phyloP scores from a whole-genome alignment of 768 basidiomycete genomes.

The Leccinum truebloodii region DNA sequence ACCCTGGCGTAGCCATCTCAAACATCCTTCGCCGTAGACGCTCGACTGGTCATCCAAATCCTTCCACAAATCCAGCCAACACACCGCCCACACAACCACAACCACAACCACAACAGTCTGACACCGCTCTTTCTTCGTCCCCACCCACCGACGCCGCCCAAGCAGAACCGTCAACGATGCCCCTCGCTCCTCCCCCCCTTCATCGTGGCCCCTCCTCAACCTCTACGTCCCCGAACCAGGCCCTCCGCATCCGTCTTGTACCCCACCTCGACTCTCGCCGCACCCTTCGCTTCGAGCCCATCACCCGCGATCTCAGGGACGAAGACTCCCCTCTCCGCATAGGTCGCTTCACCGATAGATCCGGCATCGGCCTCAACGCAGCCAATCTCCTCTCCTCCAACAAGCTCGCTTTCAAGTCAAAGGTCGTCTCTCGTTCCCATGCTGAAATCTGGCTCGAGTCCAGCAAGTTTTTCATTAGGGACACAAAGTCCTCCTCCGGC shows the following conservation, averaged over 20 bases:
- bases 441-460: constrained; percentile 89
- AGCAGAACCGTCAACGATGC: constrained; percentile 13
- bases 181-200: constrained; percentile 23
- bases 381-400: constrained; percentile 70
- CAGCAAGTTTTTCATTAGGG: constrained; percentile 80
- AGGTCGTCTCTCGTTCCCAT: constrained; percentile 92
- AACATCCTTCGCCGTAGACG: constrained; percentile 69
- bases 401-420: constrained; percentile 93
- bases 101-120: not conserved
- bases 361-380: constrained; percentile 62
- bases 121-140: constrained; percentile 14
- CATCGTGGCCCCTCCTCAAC: constrained; percentile 21
- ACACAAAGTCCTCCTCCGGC: constrained; percentile 87
- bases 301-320: constrained; percentile 78
- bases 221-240: constrained; percentile 23
- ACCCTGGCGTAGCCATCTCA: constrained; percentile 39
- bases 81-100: not conserved
- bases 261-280: constrained; percentile 92
- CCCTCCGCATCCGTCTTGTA: constrained; percentile 88
- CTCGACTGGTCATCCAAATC: constrained; percentile 56
- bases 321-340: constrained; percentile 77
- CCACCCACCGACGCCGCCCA: constrained; percentile 14
- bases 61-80: constrained; percentile 6
- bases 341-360: constrained; percentile 91
- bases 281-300: constrained; percentile 89